phyloP scores from a whole-genome alignment of 164 flowering plant species.

The Vitis amurensis region DNA sequence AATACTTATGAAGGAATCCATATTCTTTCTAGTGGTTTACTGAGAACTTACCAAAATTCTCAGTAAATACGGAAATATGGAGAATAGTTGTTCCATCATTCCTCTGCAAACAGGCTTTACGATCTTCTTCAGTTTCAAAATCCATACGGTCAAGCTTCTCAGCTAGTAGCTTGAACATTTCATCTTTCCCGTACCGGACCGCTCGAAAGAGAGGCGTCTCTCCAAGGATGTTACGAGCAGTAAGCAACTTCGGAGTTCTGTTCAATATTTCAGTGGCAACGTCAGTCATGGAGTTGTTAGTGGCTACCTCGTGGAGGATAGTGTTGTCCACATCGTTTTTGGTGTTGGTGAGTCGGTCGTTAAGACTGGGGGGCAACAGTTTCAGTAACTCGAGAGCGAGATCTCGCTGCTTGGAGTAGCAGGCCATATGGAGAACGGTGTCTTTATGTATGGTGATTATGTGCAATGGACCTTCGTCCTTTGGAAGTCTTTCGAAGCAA shows the following conservation, averaged over 20 bases:
- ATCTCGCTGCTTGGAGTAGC: not conserved
- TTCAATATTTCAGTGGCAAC: not conserved
- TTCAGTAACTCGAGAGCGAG: conserved; percentile 2
- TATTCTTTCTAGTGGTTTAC: too few relatives aligned
- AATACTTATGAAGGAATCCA: too few relatives aligned
- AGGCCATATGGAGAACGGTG: conserved; percentile 15
- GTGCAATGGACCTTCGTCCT: not conserved
- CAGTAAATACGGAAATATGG: not conserved
- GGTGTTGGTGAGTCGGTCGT: not conserved
- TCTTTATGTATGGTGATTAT: conserved; percentile 1
- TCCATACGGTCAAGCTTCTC: not conserved
- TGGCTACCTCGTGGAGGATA: conserved; percentile 12
- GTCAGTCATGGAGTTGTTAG: not conserved
- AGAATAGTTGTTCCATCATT: conserved; percentile 2
- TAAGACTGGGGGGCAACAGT: not conserved
- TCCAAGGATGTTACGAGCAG: too few relatives aligned
- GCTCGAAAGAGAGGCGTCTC: too few relatives aligned
- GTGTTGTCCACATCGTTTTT: conserved; percentile 10
- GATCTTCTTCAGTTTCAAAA: not conserved
- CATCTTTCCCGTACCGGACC: too few relatives aligned
- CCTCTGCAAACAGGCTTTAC: not conserved
- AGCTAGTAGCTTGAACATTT: too few relatives aligned
- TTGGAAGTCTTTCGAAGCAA: too few relatives aligned
- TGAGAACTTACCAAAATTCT: conserved; percentile 2
- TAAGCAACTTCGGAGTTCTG: not conserved